Evolutionary conservation across 2,329 filamentous ascomycete genomes (phyloP), one percentile per base, ranked within the genome.

Genomic region (Dactylellina haptotyla): DNA sequence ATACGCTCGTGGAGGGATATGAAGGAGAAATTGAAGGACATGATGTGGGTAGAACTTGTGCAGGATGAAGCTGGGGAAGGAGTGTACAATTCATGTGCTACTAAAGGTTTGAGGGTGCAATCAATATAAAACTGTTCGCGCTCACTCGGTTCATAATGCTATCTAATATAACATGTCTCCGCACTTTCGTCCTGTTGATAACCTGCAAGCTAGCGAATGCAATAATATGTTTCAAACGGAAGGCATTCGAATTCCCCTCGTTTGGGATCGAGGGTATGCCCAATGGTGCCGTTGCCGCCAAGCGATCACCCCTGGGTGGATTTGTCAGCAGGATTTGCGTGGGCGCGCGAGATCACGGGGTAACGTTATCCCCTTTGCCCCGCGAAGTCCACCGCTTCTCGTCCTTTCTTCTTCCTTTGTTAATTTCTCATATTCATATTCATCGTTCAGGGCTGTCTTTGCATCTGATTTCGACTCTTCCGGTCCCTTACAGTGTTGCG

Each of bases 21-120:
- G 76, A 76, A 76, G 30, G 69, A 63, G 0, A 56, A 78, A 4
- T 45, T 81, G 50, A 77, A 75, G 45, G 75, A 75, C 4, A 75
- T 79, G 51, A 77, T 80, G 76, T 81, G 80, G 79, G 78, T 81
- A 46, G 76, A 63, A 6, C 25, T 80, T 6, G 56, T 81, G 25
- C 75, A 80, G 57, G 79, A 81, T n/a, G 65, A 71, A 48, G 75
- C 73, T 1, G 79, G 79, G 8, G 76, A 78, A 73, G 43, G 72
- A 1, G 37, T 79, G 0, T 80, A 78, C 51, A 74, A 80, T 48
- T 25, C 37, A 2, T 65, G 46, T n/a, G 48, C 6, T 23, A 46
- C 14, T 12, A 32, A 53, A 14, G 34, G 4, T 41, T 41, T 5
- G 37, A 41, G 3, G 12, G 4, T n/a, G 4, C 37, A 41, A 5